These are phyloP conservation scores for Wickerhamiella galacta DNA, from an alignment of 805 yeast genomes.

Conservation along the genomic window DNA sequence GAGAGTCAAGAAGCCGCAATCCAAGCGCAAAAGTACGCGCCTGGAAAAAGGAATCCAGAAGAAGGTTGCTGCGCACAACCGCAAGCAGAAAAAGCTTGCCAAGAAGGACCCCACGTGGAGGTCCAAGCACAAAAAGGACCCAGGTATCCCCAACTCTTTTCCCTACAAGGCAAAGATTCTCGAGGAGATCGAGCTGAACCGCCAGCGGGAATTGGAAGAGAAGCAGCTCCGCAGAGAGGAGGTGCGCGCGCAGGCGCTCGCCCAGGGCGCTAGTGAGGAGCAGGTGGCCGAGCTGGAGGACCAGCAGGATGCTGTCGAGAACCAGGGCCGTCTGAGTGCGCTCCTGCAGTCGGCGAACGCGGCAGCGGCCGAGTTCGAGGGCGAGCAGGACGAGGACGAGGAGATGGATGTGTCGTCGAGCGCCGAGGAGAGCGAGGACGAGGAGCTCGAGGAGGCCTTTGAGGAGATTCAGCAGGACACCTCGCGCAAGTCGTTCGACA, in stretches of 20 bases:
- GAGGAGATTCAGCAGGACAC: constrained; percentile 27
- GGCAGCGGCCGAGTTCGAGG: constrained; percentile 70
- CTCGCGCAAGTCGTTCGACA: constrained; percentile 67
- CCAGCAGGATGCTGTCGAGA: constrained; percentile 23
- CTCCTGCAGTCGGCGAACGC: constrained; percentile 76
- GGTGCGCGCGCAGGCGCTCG: constrained; percentile 20
- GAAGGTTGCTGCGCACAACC: constrained; percentile 81
- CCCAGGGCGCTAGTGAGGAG: constrained; percentile 24
- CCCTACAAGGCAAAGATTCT: constrained; percentile 83
- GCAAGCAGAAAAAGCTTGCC: constrained; percentile 65
- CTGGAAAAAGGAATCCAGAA: constrained; percentile 93
- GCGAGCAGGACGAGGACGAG: constrained; percentile 22
- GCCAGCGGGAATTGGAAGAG: constrained; percentile 28
- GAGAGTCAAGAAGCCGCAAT: constrained; percentile 19
- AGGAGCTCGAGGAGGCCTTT: constrained; percentile 25
- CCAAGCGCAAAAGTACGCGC: constrained; percentile 75
- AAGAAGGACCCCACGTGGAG: constrained; percentile 93
- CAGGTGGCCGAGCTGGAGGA: constrained; percentile 25
- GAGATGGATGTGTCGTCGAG: constrained; percentile 30
- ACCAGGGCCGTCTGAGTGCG: constrained; percentile 54
- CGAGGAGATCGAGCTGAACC: constrained; percentile 33
- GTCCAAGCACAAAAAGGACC: constrained; percentile 67
- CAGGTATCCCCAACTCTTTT: constrained; percentile 87
- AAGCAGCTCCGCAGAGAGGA: constrained; percentile 24
- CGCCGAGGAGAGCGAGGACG: constrained; percentile 27